These are phyloP conservation scores for Flaveria floridana DNA, from an alignment of 140 eudicot species.

Conservation along the genomic window DNA sequence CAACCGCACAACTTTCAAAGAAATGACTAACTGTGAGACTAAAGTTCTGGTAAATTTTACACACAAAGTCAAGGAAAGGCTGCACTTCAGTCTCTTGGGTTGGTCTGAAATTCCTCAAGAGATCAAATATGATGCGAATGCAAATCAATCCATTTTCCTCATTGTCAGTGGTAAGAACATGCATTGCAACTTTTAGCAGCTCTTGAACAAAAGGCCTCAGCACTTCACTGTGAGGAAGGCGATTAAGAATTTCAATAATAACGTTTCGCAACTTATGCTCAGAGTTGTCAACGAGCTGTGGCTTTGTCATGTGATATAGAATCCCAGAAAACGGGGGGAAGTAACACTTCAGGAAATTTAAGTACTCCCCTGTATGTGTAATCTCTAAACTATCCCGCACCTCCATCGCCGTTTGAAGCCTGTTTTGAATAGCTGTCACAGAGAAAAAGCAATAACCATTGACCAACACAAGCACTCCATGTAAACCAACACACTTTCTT, in stretches of 20 bases:
- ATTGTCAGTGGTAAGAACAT: slow-evolving; percentile 84
- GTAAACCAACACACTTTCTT: too few species aligned
- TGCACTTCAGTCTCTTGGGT: slow-evolving; percentile 90
- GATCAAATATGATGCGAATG: slow-evolving; percentile 88
- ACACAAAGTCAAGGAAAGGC: slow-evolving; percentile 90
- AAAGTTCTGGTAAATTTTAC: slow-evolving; percentile 89
- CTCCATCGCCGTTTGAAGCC: slow-evolving; percentile 96
- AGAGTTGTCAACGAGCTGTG: slow-evolving; percentile 72
- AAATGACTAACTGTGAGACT: slow-evolving; percentile 74
- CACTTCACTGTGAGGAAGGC: slow-evolving; percentile 91
- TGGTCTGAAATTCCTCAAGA: slow-evolving; percentile 86
- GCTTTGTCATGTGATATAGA: slow-evolving; percentile 74
- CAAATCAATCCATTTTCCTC: slow-evolving; percentile 93
- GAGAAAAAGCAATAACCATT: slow-evolving; percentile 2
- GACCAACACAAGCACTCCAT: neutral
- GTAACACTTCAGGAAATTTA: slow-evolving; percentile 81
- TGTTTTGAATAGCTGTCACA: slow-evolving; percentile 60
- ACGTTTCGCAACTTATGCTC: slow-evolving; percentile 84
- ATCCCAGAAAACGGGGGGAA: slow-evolving; percentile 71
- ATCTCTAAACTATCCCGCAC: slow-evolving; percentile 97
- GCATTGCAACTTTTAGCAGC: slow-evolving; percentile 88
- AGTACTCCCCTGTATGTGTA: slow-evolving; percentile 95
- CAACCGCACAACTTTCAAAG: slow-evolving; percentile 80
- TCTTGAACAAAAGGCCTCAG: slow-evolving; percentile 89
- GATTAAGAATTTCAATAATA: slow-evolving; percentile 76